Evolutionary conservation across 768 basidiomycete genomes (phyloP).

Genomic region (Xerocomellus amylosporus): DNA sequence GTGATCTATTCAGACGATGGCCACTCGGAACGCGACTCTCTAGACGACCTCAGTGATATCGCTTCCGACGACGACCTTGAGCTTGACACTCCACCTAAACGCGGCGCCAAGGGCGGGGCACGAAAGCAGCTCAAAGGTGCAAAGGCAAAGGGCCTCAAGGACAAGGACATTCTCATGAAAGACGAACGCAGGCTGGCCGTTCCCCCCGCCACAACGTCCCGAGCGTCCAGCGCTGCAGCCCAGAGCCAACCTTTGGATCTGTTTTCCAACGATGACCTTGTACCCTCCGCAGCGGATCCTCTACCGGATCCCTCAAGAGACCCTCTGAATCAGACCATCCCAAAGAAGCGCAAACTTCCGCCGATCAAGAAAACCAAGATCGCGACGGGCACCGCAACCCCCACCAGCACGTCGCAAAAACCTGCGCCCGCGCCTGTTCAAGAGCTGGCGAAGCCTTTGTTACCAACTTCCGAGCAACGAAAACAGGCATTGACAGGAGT

Average conservation of each 20-base stretch:
- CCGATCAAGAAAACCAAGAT: slow-evolving; percentile 66
- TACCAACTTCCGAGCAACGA: slow-evolving; percentile 29
- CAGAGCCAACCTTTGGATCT: slow-evolving; percentile 31
- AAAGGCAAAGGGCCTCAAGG: slow-evolving; percentile 33
- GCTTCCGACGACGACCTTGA: slow-evolving; percentile 29
- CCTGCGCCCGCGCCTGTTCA: slow-evolving; percentile 11
- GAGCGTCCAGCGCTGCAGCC: slow-evolving; percentile 31
- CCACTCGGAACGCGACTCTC: slow-evolving; percentile 24
- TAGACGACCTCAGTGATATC: slow-evolving; percentile 27
- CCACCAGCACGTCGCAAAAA: slow-evolving; percentile 28
- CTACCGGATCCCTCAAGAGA: slow-evolving; percentile 24
- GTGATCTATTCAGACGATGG: slow-evolving; percentile 29
- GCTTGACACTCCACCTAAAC: slow-evolving; percentile 21
- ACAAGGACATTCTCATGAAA: slow-evolving; percentile 38
- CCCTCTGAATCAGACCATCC: slow-evolving; percentile 22
- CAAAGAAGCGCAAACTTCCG: slow-evolving; percentile 65
- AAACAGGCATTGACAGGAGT: slow-evolving; percentile 46
- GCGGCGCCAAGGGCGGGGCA: slow-evolving; percentile 27
- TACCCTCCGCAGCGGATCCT: slow-evolving; percentile 6
- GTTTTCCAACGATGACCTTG: slow-evolving; percentile 32
- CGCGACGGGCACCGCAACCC: slow-evolving; percentile 22
- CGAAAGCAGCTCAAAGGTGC: slow-evolving; percentile 23
- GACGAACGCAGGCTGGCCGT: slow-evolving; percentile 40
- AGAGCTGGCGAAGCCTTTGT: slow-evolving; percentile 27
- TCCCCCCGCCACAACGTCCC: slow-evolving; percentile 16